These are phyloP conservation scores for Apiosordaria backusii DNA, from an alignment of 495 filamentous ascomycete genomes.

Conservation along the genomic window DNA sequence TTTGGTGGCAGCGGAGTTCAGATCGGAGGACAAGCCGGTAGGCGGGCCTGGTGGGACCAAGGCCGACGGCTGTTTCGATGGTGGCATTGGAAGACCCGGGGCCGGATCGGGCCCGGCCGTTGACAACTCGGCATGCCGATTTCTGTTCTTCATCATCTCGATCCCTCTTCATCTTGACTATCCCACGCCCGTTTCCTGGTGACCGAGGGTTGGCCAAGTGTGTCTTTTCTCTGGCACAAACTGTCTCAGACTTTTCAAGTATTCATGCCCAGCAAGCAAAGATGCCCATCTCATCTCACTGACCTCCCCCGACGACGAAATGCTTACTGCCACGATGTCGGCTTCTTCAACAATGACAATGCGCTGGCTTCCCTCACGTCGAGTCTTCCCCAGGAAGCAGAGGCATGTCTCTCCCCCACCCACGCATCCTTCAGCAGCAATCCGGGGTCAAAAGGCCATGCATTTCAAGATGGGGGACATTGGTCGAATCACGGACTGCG, in stretches of 20 bases:
- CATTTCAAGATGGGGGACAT: neutral
- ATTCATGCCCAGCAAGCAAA: neutral
- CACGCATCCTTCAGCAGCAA: neutral
- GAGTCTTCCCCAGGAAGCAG: neutral
- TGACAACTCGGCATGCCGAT: neutral
- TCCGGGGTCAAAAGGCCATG: neutral
- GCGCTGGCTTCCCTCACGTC: neutral
- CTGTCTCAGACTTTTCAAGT: neutral
- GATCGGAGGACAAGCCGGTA: neutral
- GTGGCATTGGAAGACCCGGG: neutral
- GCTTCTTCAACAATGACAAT: neutral
- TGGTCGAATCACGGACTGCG: slow-evolving; percentile 11
- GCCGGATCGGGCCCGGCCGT: slow-evolving; percentile 7
- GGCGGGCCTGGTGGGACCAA: neutral
- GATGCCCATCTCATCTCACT: neutral
- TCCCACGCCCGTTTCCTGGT: no score
- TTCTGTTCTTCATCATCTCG: neutral
- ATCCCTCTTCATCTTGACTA: neutral
- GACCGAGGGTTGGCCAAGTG: no score
- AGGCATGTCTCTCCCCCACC: neutral
- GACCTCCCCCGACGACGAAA: neutral
- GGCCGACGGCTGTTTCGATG: neutral
- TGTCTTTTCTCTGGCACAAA: neutral
- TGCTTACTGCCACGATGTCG: neutral
- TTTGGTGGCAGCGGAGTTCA: neutral